Evolutionary conservation across 495 filamentous ascomycete genomes (phyloP).

Genomic region (Bryoglossum gracile): DNA sequence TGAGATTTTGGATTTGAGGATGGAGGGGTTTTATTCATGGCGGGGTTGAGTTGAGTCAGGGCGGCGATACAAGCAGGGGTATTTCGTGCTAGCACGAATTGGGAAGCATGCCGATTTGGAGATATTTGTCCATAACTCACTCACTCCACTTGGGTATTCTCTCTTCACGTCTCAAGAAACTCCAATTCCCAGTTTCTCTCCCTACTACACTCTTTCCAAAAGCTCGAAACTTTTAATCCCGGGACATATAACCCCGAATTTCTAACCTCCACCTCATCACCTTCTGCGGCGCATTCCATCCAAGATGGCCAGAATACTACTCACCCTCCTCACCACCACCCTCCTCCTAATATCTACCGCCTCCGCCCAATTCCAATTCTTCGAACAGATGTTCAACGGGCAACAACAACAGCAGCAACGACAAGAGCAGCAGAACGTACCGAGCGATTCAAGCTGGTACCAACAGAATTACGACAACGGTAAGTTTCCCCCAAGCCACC

Average conservation of each 20-base stretch:
- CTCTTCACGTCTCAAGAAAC: too few species aligned
- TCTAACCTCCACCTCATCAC: conserved; percentile 15
- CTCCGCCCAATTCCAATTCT: conserved; percentile 76
- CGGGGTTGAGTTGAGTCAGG: conserved; percentile 4
- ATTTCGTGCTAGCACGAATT: background rate
- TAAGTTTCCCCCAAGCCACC: conserved; percentile 26
- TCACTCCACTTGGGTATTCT: too few species aligned
- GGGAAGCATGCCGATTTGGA: background rate
- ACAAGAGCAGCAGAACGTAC: conserved; percentile 62
- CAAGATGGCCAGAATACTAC: conserved; percentile 19
- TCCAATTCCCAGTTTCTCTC: too few species aligned
- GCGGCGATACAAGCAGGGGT: conserved; percentile 2
- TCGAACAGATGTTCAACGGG: conserved; percentile 69
- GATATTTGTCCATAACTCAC: too few species aligned
- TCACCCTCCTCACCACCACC: conserved; percentile 26
- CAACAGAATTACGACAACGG: conserved; percentile 60
- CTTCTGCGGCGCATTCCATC: background rate
- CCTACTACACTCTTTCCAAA: too few species aligned
- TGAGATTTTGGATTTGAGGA: background rate
- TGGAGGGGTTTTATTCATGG: conserved; percentile 4
- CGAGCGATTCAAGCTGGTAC: conserved; percentile 73
- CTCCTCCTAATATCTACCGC: conserved; percentile 41
- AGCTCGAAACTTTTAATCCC: background rate
- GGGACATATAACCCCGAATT: too few species aligned
- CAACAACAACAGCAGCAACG: conserved; percentile 53